Percentiles rank a stretch among this genome's conserved stretches.
Conservation (phyloP, 2,329 filamentous ascomycete species). For the Cladophialophora bantiana region DNA sequence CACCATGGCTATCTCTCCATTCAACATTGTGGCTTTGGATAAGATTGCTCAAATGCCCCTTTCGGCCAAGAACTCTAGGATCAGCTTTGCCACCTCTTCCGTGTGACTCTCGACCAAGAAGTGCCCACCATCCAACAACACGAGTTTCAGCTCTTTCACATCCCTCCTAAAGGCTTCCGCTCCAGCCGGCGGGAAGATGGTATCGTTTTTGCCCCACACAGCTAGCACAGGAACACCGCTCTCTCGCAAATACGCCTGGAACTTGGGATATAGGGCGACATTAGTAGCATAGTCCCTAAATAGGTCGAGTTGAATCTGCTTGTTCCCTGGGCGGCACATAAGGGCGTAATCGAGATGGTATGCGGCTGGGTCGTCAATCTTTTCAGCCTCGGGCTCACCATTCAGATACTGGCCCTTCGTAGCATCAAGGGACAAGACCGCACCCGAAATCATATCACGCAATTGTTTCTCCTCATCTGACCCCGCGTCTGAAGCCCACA, state of each 20-base stretch:
- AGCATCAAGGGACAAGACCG: conserved; percentile 48
- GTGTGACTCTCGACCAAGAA: conserved; percentile 59
- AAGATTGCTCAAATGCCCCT: conserved; percentile 20
- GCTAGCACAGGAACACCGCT: conserved; percentile 62
- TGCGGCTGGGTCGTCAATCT: conserved; percentile 41
- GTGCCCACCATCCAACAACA: conserved; percentile 63
- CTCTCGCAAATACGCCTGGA: conserved; percentile 62
- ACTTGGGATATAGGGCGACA: conserved; percentile 60
- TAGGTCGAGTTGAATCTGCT: conserved; percentile 63
- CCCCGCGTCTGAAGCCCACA: conserved; percentile 53
- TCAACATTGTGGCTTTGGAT: background rate
- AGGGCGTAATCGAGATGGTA: conserved; percentile 62
- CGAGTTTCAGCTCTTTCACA: conserved; percentile 56
- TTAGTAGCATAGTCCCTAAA: conserved; percentile 66
- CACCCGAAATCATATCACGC: conserved; percentile 47
- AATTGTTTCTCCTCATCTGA: conserved; percentile 41
- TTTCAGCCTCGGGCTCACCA: conserved; percentile 37
- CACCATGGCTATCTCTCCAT: background rate
- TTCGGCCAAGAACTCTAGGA: conserved; percentile 47
- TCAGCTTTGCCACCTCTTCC: conserved; percentile 47
- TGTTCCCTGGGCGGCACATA: conserved; percentile 58
- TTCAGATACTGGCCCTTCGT: conserved; percentile 48
- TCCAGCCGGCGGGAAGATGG: conserved; percentile 54
- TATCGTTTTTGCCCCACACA: conserved; percentile 66
- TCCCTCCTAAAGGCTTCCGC: conserved; percentile 63